A percentile compares a stretch with the other conserved stretches of the same genome.
These are phyloP conservation scores for Serendipita sp. DNA, from an alignment of 1,284 basidiomycete species.

Conservation along the genomic window DNA sequence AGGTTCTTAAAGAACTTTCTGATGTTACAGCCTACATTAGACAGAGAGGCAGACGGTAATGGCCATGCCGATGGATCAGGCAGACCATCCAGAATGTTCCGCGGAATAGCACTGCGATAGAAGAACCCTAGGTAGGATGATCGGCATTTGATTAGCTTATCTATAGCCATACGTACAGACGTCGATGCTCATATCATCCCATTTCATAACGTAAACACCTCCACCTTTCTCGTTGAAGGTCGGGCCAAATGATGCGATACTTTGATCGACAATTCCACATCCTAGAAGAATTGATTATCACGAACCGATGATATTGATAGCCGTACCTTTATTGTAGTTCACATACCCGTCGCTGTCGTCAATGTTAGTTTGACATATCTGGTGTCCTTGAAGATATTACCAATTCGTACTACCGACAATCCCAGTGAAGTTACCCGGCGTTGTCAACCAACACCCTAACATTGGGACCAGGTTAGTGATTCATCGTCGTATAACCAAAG, in stretches of 20 bases:
- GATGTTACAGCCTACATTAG: conserved; percentile 41
- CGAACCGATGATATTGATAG: conserved; percentile 13
- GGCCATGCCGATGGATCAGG: conserved; percentile 46
- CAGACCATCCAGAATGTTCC: conserved; percentile 40
- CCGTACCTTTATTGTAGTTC: conserved; percentile 50
- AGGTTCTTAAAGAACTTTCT: conserved; percentile 46
- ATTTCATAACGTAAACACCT: conserved; percentile 67
- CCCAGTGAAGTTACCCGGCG: conserved; percentile 40
- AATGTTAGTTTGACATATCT: no score
- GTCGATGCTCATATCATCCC: conserved; percentile 57
- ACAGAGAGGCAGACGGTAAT: conserved; percentile 43
- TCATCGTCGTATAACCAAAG: conserved; percentile 15
- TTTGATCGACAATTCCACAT: conserved; percentile 58
- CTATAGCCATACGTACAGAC: conserved; percentile 37
- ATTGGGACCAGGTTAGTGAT: conserved; percentile 27
- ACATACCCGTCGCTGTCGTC: conserved; percentile 26
- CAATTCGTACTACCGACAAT: conserved; percentile 37
- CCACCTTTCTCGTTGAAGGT: conserved; percentile 57
- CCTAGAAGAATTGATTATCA: conserved; percentile 17
- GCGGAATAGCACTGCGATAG: conserved; percentile 54
- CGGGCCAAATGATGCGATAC: conserved; percentile 54
- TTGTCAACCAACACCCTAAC: conserved; percentile 23
- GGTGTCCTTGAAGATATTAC: no score
- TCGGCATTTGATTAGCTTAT: not conserved
- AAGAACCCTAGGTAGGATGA: conserved; percentile 45